A percentile compares a stretch with the other conserved stretches of the same genome.
Conservation (phyloP, 306 rosid species). For the Cucurbita moschata region DNA sequence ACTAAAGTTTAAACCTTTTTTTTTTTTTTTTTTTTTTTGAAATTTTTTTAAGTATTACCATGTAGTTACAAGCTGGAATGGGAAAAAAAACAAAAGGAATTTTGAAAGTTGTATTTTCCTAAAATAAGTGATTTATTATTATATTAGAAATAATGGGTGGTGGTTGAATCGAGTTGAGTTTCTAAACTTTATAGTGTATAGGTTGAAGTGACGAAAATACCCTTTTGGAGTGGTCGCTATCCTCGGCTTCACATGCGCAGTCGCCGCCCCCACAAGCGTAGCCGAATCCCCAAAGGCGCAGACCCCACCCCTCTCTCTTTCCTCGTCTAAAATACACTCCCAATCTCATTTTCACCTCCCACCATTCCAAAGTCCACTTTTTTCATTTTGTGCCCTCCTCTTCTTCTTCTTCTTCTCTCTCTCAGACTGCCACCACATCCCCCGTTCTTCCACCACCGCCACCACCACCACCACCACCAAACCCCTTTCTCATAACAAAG, state of each 20-base stretch:
- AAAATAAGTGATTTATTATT: not conserved
- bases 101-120: no score
- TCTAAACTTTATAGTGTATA: not conserved
- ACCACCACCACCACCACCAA: not conserved
- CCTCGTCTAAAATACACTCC: not conserved
- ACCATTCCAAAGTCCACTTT: not conserved
- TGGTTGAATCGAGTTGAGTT: not conserved
- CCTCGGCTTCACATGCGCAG: constrained; percentile 9
- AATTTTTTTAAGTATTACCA: no score
- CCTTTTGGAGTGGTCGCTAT: constrained; percentile 1
- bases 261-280: constrained; percentile 1
- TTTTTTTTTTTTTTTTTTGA: no score
- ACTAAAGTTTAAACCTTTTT: no score
- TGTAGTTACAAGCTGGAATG: no score
- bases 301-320: not conserved
- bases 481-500: not conserved
- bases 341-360: not conserved
- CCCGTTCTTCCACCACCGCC: not conserved
- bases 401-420: not conserved
- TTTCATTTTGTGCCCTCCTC: not conserved
- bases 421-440: not conserved
- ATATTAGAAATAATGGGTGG: not conserved
- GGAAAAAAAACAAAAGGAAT: no score
- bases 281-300: not conserved
- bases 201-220: not conserved